A percentile compares a stretch with the other conserved stretches of the same genome.
Evolutionary conservation across 495 filamentous ascomycete species (phyloP).

Genomic region (Aspergillus cavernicola): DNA sequence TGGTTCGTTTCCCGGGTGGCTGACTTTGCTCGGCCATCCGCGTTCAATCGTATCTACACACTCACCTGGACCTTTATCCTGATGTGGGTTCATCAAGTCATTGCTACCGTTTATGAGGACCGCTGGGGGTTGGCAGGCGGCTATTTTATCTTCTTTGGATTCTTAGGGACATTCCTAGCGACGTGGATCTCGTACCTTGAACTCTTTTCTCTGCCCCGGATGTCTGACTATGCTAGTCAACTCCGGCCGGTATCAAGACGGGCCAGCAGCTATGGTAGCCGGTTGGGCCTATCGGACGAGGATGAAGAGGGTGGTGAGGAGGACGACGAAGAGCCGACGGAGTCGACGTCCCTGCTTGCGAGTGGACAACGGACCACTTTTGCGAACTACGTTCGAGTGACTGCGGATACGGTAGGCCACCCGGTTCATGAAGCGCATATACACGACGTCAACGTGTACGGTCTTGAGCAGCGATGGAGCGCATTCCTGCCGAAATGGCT

Average conservation of each 20-base stretch:
- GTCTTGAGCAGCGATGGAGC: conserved; percentile 85
- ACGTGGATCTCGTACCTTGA: conserved; percentile 72
- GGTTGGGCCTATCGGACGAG: conserved; percentile 31
- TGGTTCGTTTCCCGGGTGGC: conserved; percentile 85
- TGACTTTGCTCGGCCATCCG: conserved; percentile 79
- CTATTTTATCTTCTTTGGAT: conserved; percentile 81
- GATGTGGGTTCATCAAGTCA: conserved; percentile 68
- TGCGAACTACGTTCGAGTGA: conserved; percentile 57
- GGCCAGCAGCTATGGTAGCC: conserved; percentile 42
- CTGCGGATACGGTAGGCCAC: conserved; percentile 28
- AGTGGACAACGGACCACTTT: conserved; percentile 63
- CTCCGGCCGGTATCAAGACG: conserved; percentile 30
- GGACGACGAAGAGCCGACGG: conserved; percentile 59
- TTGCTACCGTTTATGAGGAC: conserved; percentile 69
- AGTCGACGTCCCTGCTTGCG: conserved; percentile 76
- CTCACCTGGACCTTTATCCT: conserved; percentile 78
- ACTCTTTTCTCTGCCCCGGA: conserved; percentile 71
- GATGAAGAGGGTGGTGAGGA: conserved; percentile 35
- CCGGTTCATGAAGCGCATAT: conserved; percentile 32
- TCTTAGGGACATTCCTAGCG: conserved; percentile 69
- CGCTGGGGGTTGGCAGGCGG: conserved; percentile 66
- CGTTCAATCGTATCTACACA: conserved; percentile 76
- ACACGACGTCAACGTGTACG: conserved; percentile 53
- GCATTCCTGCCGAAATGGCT: conserved; percentile 71
- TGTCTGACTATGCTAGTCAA: conserved; percentile 55